Conservation (phyloP, 371 early-diverging fungal species). For the Amoeboaphelidium occidentale region DNA sequence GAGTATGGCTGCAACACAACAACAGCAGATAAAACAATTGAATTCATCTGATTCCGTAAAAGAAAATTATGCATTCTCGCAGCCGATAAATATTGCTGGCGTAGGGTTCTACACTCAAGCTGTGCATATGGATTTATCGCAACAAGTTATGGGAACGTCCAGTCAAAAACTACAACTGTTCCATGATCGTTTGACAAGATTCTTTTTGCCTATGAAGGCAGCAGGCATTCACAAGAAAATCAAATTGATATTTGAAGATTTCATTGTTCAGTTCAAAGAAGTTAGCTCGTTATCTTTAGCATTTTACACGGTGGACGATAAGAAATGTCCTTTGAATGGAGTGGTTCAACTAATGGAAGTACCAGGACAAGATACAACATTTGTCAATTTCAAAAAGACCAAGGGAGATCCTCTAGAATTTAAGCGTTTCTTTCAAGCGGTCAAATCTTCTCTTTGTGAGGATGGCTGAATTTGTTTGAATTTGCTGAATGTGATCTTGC, state of each 20-base stretch:
- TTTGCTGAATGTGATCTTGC: too few relatives aligned
- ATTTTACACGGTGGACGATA: slow-evolving; percentile 27
- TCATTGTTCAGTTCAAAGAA: slow-evolving; percentile 22
- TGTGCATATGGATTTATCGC: too few relatives aligned
- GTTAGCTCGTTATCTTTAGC: slow-evolving; percentile 8
- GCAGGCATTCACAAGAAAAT: slow-evolving; percentile 12
- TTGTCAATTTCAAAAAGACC: slow-evolving; percentile 25
- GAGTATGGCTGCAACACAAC: too few relatives aligned
- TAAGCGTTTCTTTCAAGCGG: slow-evolving; percentile 18
- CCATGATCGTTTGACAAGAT: slow-evolving; percentile 23
- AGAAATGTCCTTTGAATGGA: slow-evolving; percentile 29
- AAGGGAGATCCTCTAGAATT: slow-evolving; percentile 23
- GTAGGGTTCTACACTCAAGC: too few relatives aligned
- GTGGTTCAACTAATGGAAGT: slow-evolving; percentile 20
- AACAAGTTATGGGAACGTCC: too few relatives aligned
- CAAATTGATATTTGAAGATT: slow-evolving; percentile 10
- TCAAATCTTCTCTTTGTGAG: too few relatives aligned
- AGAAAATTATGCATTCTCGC: slow-evolving; percentile 21
- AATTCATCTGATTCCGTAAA: too few relatives aligned
- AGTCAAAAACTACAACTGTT: too few relatives aligned
- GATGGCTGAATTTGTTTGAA: too few relatives aligned
- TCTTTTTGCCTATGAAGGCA: slow-evolving; percentile 13
- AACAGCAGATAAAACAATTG: too few relatives aligned
- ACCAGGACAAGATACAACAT: slow-evolving; percentile 6
- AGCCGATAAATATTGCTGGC: slow-evolving; percentile 8